Conservation (phyloP, 225 moss, liverwort and hornwort genomes). For the Pseudoscleropodium purum region DNA sequence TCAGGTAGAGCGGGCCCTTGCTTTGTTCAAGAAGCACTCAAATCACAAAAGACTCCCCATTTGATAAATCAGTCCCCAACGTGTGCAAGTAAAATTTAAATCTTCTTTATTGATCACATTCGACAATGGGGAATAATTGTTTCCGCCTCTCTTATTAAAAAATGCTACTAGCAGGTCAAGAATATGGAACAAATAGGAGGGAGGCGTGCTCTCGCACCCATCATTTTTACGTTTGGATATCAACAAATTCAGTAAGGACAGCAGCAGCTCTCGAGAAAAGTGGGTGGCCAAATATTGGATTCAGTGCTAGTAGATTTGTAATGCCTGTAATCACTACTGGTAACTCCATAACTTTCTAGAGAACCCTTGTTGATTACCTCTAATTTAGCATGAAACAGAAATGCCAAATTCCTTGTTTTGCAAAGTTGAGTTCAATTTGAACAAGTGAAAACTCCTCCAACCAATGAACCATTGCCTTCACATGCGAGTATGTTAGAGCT, state of each 20-base stretch:
- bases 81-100: neutral
- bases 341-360: neutral
- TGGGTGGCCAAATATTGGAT: neutral
- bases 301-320: neutral
- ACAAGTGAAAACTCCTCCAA: neutral
- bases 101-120: neutral
- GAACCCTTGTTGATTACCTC: neutral
- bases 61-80: neutral
- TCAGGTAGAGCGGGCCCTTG: conserved; percentile 12
- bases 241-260: neutral
- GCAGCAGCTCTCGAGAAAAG: neutral
- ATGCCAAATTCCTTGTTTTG: neutral
- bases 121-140: neutral
- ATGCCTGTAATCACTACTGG: neutral
- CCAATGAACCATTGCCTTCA: neutral
- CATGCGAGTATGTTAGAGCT: neutral
- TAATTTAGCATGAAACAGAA: neutral
- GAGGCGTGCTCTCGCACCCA: neutral
- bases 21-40: neutral
- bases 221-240: neutral
- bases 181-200: neutral
- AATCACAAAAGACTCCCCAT: neutral
- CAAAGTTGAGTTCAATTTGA: neutral
- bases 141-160: neutral
- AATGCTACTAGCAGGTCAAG: neutral